Evolutionary conservation across 352 stramenopile species (phyloP), one percentile per base, ranked within the genome.

Genomic region (Thalassiosira hispida): DNA sequence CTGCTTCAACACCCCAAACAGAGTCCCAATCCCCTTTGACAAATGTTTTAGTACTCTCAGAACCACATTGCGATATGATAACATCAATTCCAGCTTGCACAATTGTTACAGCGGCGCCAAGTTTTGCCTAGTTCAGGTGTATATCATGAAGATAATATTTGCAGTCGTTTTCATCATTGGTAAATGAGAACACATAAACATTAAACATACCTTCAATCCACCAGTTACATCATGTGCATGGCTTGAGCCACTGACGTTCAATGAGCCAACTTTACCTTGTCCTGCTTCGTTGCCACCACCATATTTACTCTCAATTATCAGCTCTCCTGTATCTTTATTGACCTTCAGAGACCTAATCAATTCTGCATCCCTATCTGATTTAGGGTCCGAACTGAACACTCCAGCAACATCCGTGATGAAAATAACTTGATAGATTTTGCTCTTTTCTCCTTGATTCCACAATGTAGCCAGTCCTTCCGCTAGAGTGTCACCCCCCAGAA

Each of bases 161-260:
- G n/a, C n/a, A n/a, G n/a, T n/a, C n/a, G n/a, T n/a, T n/a, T n/a
- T n/a, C n/a, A n/a, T n/a, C n/a, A n/a, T n/a, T n/a, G n/a, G n/a
- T n/a, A n/a, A n/a, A n/a, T n/a, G n/a, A n/a, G n/a, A n/a, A n/a
- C n/a, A n/a, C n/a, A n/a, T n/a, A n/a, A n/a, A n/a, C n/a, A n/a
- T n/a, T n/a, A n/a, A n/a, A n/a, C n/a, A n/a, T n/a, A n/a, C 76
- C 69, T 83, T 81, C 6, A 93, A 59, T 40, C 87, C 87, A 25
- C 87, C 87, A 35, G 87, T 93, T 2, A 91, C 85, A 83, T 93
- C 87, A 60, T 93, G 87, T 9, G 73, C 74, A 70, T 93, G 85
- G 65, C 29, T 79, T 16, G 85, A 91, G 35, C 76, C 85, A 18
- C 76, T 81, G 9, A 85, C 79, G 52, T 76, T 69, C 23, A 90